Percentiles rank a stretch among this genome's conserved stretches.
These are phyloP conservation scores for Fusarium cyanostomum DNA, from an alignment of 2,329 filamentous ascomycete species.

Conservation along the genomic window DNA sequence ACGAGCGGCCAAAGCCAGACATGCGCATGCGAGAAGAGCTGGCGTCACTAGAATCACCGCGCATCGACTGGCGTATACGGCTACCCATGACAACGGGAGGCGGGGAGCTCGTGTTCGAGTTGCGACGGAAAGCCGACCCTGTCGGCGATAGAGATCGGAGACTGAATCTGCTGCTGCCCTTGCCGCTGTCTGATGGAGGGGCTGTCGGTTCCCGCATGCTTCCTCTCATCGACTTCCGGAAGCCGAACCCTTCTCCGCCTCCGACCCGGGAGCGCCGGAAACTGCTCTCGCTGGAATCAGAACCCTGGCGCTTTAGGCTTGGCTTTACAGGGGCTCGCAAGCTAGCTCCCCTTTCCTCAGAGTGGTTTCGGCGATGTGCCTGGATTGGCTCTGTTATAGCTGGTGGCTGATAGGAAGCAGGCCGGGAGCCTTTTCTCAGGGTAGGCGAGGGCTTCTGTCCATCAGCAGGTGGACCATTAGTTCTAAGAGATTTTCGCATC, in stretches of 20 bases:
- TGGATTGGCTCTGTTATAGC: conserved; percentile 21
- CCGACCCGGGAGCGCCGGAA: conserved; percentile 73
- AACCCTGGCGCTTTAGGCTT: conserved; percentile 62
- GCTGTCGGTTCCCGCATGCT: conserved; percentile 35
- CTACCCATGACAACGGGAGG: conserved; percentile 49
- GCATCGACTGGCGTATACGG: conserved; percentile 58
- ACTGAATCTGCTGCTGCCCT: conserved; percentile 69
- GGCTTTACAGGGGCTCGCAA: conserved; percentile 42
- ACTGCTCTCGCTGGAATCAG: conserved; percentile 80
- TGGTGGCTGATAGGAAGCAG: conserved; percentile 45
- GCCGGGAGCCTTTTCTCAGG: conserved; percentile 32
- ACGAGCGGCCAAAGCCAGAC: conserved; percentile 55
- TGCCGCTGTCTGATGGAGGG: conserved; percentile 43
- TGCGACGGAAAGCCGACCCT: conserved; percentile 61
- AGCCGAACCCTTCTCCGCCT: conserved; percentile 61
- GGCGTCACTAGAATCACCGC: conserved; percentile 52
- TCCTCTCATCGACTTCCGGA: conserved; percentile 78
- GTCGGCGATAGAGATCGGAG: conserved; percentile 76
- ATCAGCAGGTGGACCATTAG: conserved; percentile 20
- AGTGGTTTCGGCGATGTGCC: conserved; percentile 38
- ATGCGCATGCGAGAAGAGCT: conserved; percentile 51
- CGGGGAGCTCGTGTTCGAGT: conserved; percentile 49
- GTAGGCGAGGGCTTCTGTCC: conserved; percentile 6
- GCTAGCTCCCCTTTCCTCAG: conserved; percentile 36
- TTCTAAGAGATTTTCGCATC: conserved; percentile 40